Conservation (phyloP, 2,329 filamentous ascomycete species). For the Paramyrothecium roridum region DNA sequence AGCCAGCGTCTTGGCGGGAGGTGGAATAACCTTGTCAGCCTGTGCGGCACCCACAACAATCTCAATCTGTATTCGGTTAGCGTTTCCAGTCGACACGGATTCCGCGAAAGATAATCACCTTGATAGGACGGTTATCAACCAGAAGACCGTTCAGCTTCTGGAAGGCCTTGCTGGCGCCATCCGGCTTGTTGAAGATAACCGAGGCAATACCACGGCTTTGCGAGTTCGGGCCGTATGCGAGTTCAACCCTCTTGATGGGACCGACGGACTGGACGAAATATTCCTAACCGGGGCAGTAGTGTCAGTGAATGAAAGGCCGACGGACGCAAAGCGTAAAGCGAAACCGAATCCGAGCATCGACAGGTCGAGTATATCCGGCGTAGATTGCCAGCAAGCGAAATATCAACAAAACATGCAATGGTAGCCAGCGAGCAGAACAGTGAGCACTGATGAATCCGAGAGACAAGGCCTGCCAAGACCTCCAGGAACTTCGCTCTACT, state of each 20-base stretch:
- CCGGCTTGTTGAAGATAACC: conserved; percentile 77
- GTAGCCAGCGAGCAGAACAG: conserved; percentile 26
- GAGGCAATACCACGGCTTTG: conserved; percentile 90
- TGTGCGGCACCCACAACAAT: conserved; percentile 78
- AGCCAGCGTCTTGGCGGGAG: conserved; percentile 63
- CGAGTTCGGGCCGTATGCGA: conserved; percentile 91
- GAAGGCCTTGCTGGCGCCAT: conserved; percentile 81
- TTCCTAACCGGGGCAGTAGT: conserved; percentile 71
- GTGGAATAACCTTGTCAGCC: conserved; percentile 63
- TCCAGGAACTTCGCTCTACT: neutral
- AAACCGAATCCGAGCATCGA: conserved; percentile 26
- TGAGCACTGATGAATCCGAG: conserved; percentile 11
- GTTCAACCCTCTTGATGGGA: conserved; percentile 83
- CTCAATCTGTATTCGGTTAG: conserved; percentile 65
- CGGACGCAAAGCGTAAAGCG: conserved; percentile 16
- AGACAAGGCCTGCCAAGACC: neutral
- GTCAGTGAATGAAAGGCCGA: conserved; percentile 58
- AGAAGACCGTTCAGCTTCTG: conserved; percentile 82
- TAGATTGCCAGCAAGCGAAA: neutral
- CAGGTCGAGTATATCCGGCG: conserved; percentile 19
- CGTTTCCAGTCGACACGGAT: neutral
- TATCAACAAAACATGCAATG: neutral
- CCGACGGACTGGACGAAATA: conserved; percentile 90
- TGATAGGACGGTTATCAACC: conserved; percentile 87
- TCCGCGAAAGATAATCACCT: conserved; percentile 49